Evolutionary conservation across 2,329 filamentous ascomycete genomes (phyloP).

Genomic region (Pyrenophora seminiperda): DNA sequence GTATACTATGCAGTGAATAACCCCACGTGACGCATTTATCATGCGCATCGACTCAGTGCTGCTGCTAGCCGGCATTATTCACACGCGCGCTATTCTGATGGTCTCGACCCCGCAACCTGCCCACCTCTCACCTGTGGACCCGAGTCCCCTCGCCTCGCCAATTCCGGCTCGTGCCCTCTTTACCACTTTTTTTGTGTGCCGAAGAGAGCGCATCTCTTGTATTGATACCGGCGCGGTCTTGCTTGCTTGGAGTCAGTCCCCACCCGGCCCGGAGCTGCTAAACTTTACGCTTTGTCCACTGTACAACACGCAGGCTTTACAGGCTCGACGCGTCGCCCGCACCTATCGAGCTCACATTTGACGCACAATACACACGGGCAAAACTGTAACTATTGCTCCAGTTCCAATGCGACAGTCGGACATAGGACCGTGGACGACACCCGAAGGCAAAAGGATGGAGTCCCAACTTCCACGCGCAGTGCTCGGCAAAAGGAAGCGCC

Average conservation of each 20-base stretch:
- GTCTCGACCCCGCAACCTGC: constrained; percentile 21
- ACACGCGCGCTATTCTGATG: constrained; percentile 9
- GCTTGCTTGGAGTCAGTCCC: neutral
- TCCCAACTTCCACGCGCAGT: neutral
- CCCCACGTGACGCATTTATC: constrained; percentile 10
- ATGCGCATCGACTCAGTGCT: constrained; percentile 8
- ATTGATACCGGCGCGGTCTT: no score
- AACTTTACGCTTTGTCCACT: neutral
- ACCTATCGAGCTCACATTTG: neutral
- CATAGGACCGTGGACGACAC: neutral
- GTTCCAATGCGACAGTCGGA: neutral
- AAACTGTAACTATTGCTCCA: neutral
- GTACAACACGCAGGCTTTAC: neutral
- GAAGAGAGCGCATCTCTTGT: neutral
- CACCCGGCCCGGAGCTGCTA: neutral
- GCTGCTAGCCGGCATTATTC: neutral
- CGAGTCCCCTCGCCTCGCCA: constrained; percentile 10
- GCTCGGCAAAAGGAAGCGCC: constrained; percentile 12
- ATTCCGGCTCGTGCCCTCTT: neutral
- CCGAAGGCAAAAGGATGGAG: constrained; percentile 7
- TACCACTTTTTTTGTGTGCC: neutral
- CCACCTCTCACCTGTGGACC: constrained; percentile 3
- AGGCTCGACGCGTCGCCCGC: constrained; percentile 1
- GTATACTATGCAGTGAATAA: neutral
- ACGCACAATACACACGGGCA: neutral